These are phyloP conservation scores for Pseudoturritis turrita DNA, from an alignment of 345 rosid species.

Conservation along the genomic window DNA sequence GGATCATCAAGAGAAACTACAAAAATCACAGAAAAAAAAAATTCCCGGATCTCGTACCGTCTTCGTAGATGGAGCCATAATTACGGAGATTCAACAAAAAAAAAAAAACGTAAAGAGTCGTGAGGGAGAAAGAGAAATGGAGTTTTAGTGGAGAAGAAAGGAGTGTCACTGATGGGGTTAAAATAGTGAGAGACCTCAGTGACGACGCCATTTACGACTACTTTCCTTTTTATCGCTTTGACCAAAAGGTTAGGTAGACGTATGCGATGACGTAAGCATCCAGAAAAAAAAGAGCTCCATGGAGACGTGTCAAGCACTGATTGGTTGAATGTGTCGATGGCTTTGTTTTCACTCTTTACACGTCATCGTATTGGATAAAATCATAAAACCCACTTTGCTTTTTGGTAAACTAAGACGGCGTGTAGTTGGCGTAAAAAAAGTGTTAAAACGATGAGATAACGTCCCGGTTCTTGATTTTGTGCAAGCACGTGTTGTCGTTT, in stretches of 20 bases:
- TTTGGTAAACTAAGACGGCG: constrained; percentile 23
- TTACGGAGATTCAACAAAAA: constrained; percentile 27
- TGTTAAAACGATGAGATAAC: background rate
- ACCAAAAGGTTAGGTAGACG: background rate
- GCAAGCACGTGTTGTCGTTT: constrained; percentile 20
- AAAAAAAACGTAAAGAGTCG: constrained; percentile 14
- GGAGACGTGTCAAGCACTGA: background rate
- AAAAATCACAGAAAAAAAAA: background rate
- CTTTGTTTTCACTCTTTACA: background rate
- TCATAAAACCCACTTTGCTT: background rate
- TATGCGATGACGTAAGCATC: constrained; percentile 18
- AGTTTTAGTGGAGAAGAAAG: constrained; percentile 18
- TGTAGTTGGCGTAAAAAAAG: constrained; percentile 4
- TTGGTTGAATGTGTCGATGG: background rate
- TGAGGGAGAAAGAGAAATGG: constrained; percentile 3
- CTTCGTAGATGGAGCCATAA: constrained; percentile 56
- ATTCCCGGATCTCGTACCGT: constrained; percentile 38
- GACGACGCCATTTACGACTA: constrained; percentile 27
- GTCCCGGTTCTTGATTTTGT: constrained; percentile 20
- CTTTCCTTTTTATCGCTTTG: constrained; percentile 12
- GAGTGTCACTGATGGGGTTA: constrained; percentile 20
- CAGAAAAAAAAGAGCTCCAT: background rate
- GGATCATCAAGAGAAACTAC: background rate
- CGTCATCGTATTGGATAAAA: constrained; percentile 17
- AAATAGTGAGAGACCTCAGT: background rate